These are phyloP conservation scores for Brassica incana DNA, from an alignment of 345 rosid genomes.

Conservation along the genomic window DNA sequence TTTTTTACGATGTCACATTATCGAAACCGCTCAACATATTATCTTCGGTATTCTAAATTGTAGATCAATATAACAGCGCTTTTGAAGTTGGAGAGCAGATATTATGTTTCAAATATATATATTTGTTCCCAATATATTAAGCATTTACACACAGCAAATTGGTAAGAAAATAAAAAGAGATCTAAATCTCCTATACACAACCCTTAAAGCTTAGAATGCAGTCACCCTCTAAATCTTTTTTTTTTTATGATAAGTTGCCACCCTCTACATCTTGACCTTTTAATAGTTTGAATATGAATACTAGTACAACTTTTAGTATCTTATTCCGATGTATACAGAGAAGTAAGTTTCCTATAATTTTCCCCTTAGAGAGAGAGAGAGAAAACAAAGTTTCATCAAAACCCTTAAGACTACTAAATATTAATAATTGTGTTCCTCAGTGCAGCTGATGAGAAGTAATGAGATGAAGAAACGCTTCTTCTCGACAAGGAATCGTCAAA, in stretches of 20 bases:
- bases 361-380: background rate
- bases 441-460: constrained; percentile 45
- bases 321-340: constrained; percentile 21
- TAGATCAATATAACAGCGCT: background rate
- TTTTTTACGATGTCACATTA: too few species aligned
- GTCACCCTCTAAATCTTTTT: background rate
- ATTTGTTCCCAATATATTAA: background rate
- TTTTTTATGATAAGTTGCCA: background rate
- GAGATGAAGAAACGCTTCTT: constrained; percentile 57
- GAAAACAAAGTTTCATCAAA: constrained; percentile 6
- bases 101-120: background rate
- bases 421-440: constrained; percentile 27
- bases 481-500: constrained; percentile 76
- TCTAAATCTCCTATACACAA: background rate
- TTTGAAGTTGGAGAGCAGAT: background rate
- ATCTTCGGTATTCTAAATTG: too few species aligned
- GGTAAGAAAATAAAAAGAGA: background rate
- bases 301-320: background rate
- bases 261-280: background rate
- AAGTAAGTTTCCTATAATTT: background rate
- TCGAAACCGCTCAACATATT: too few species aligned
- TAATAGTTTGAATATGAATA: constrained; percentile 1
- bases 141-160: background rate
- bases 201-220: background rate
- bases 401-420: background rate